Conservation (phyloP, 176 grass and related monocot species). For the Chrysopogon serrulatus region DNA sequence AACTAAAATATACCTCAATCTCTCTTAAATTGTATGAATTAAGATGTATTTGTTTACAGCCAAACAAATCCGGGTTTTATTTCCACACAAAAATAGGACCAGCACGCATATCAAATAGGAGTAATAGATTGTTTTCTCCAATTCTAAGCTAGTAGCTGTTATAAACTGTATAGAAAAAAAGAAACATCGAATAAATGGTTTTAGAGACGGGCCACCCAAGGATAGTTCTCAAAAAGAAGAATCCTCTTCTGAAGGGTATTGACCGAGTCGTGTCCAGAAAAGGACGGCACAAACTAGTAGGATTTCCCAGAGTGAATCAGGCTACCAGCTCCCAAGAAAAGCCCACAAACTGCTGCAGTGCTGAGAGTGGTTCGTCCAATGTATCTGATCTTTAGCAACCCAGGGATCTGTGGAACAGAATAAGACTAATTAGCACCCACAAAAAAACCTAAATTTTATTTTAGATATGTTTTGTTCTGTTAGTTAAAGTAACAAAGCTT, state of each 20-base stretch:
- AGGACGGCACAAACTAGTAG: constrained; percentile 42
- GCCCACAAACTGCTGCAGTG: constrained; percentile 79
- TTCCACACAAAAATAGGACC: too few species aligned
- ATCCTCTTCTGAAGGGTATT: too few species aligned
- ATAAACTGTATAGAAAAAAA: too few species aligned
- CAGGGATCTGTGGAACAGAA: constrained; percentile 61
- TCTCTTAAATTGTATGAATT: too few species aligned
- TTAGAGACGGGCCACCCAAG: background rate
- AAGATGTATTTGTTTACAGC: too few species aligned
- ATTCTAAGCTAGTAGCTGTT: too few species aligned
- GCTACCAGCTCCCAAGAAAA: constrained; percentile 93
- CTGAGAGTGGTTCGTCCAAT: constrained; percentile 79
- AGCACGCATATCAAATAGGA: too few species aligned
- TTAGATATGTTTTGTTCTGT: background rate
- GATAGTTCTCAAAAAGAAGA: background rate
- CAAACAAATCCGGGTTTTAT: too few species aligned
- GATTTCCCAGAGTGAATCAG: constrained; percentile 96
- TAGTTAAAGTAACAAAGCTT: background rate
- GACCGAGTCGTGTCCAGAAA: constrained; percentile 5
- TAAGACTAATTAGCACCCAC: background rate
- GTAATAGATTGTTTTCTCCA: too few species aligned
- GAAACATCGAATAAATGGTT: too few species aligned
- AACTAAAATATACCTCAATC: too few species aligned
- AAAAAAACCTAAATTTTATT: background rate
- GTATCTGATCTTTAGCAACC: constrained; percentile 88